A percentile compares a stretch with the other conserved stretches of the same genome.
These are phyloP conservation scores for Cryptococcus hybrid DNA, from an alignment of 1,284 basidiomycete species.

Conservation along the genomic window DNA sequence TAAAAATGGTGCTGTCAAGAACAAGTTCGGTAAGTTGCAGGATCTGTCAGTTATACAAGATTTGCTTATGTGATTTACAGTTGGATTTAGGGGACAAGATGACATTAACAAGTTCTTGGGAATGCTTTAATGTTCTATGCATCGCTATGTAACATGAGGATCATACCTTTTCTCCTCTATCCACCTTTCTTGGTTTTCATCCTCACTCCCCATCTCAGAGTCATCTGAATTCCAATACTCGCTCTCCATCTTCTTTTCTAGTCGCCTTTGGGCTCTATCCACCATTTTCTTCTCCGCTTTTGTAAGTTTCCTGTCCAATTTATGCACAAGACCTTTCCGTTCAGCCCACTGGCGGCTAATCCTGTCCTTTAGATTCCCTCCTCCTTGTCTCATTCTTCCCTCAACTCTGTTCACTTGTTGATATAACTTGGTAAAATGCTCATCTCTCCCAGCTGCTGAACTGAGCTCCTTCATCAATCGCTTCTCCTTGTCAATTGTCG, in stretches of 20 bases:
- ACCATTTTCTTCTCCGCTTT: not conserved
- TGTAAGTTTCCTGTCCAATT: not conserved
- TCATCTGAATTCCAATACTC: not conserved
- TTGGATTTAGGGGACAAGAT: constrained; percentile 41
- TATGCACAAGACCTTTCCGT: not conserved
- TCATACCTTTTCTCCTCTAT: too few species aligned
- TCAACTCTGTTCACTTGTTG: too few species aligned
- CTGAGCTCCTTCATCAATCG: not conserved
- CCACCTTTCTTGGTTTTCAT: not conserved
- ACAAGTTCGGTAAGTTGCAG: constrained; percentile 46
- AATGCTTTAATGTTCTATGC: constrained; percentile 20
- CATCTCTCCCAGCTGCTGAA: not conserved
- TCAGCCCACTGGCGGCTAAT: constrained; percentile 2
- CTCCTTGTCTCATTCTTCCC: not conserved
- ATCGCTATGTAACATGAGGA: too few species aligned
- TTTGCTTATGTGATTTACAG: constrained; percentile 18
- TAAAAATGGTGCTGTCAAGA: constrained; percentile 46
- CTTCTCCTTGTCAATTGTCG: not conserved
- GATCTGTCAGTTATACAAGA: not conserved
- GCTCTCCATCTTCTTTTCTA: not conserved
- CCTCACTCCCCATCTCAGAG: not conserved
- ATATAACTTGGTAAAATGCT: too few species aligned
- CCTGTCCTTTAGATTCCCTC: not conserved
- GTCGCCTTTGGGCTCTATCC: not conserved
- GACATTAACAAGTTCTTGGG: constrained; percentile 47